A percentile compares a stretch with the other conserved stretches of the same genome.
phyloP scores from a whole-genome alignment of 495 filamentous ascomycete species.

The Aspergillus diversus region DNA sequence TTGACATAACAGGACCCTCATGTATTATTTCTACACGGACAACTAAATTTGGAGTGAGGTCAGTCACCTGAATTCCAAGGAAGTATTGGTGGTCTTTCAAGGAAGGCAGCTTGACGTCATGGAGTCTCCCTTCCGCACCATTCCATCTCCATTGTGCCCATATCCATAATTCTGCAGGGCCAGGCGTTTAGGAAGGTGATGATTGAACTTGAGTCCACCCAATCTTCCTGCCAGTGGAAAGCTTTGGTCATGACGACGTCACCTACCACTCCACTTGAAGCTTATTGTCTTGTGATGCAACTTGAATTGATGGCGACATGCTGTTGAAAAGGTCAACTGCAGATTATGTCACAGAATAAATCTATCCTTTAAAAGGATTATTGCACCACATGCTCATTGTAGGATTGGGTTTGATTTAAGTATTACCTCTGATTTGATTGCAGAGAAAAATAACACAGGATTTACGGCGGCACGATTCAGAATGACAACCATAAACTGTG shows the following conservation, averaged over 20 bases:
- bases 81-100: too few relatives aligned
- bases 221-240: slow-evolving; percentile 11
- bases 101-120: slow-evolving; percentile 12
- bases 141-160: neutral
- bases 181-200: neutral
- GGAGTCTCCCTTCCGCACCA: neutral
- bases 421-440: too few relatives aligned
- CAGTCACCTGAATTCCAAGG: too few relatives aligned
- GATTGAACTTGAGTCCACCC: neutral
- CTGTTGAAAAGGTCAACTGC: neutral
- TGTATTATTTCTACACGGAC: too few relatives aligned
- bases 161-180: too few relatives aligned
- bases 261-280: slow-evolving; percentile 18
- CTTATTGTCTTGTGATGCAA: slow-evolving; percentile 23
- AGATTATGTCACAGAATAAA: slow-evolving; percentile 18
- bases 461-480: slow-evolving; percentile 23
- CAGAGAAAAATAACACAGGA: neutral
- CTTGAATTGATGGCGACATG: neutral
- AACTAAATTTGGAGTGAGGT: too few relatives aligned
- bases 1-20: too few relatives aligned
- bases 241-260: slow-evolving; percentile 52
- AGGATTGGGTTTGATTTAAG: too few relatives aligned
- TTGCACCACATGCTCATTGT: too few relatives aligned
- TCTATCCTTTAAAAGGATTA: neutral
- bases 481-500: slow-evolving; percentile 69